Evolutionary conservation across 2,329 filamentous ascomycete species (phyloP), one percentile per base, ranked within the genome.

Genomic region (Fusarium veterinarium): DNA sequence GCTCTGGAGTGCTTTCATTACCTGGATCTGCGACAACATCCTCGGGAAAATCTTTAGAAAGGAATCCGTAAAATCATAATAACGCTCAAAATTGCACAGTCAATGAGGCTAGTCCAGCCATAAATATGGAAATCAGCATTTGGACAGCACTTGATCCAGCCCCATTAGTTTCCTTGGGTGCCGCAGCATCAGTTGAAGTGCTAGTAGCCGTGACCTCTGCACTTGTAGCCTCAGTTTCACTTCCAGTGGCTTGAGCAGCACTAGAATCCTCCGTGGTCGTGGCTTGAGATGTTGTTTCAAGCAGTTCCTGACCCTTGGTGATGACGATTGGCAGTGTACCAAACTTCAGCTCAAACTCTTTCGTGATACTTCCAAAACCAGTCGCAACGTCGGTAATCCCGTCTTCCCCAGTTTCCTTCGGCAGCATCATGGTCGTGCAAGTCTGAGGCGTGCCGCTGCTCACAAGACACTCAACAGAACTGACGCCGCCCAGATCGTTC

Each of bases 401-500:
- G 2, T 19, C 48, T 11, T 23, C 25, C 1, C 25, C 35, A 1
- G 40, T 19, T 8, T 14, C 28, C 4, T 30, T 8, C 3, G 57
- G 37, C 1, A 45, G 8, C 2, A 25, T 6, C 7, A 30, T 44
- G 16, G 30, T 31, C 2, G 63, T 64, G 11, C 63, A 66, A 25
- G 12, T 23, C 20, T 59, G 19, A 19, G 45, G 31, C 23, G 23
- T 44, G 5, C 60, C 52, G 4, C 61, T 60, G 23, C 60, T 65
- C 23, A 65, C n/a, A 12, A 65, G 11, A 6, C 60, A 58, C 13
- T 66, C 33, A n/a, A 65, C 33, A 19, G 51, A 65, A 4, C 25
- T 30, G 38, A 20, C 14, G 4, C 38, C n/a, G 7, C 31, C 23
- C 20, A 31, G n/a, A 13, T 41, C 25, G 7, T 20, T 16, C 13